Evolutionary conservation across 2,329 filamentous ascomycete genomes (phyloP), one percentile per base, ranked within the genome.

Genomic region (Phoma herbarum): DNA sequence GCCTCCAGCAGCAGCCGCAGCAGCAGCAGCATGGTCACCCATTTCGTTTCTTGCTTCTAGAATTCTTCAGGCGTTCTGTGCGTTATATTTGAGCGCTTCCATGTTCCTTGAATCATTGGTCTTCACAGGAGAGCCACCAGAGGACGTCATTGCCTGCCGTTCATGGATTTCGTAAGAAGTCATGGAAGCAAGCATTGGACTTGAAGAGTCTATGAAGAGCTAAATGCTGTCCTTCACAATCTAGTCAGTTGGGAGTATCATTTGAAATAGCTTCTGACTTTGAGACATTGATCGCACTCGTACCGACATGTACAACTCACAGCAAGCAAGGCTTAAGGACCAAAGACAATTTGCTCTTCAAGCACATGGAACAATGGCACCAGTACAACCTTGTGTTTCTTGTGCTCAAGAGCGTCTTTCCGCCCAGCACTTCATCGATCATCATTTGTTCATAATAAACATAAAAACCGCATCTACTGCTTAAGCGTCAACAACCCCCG

Each of bases 401-500:
- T 14, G 20, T 52, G 23, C 35, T 48, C 22, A 4, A 8, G 33
- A 20, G 47, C 41, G 12, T 58, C 39, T 22, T 18, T 33, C 12
- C 51, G 42, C 25, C 33, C 25, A 31, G 20, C 37, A 55, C 37
- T 43, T 48, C n/a, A 33, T 55, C 12, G 33, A 11, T 48, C 26
- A 26, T 48, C 37, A 43, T 48, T 43, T 16, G 9, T 25, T 10
- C 22, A 7, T 31, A 33, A 20, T 25, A 33, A 42, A 29, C 11
- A 16, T 9, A 16, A 16, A 14, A n/a, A 35, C 16, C 23, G 14
- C 37, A 39, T 54, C 39, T 60, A 60, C 55, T 59, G 48, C 57
- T 52, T 18, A 26, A 53, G 14, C 64, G 74, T 79, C 73, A 88
- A 75, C 68, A 92, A 81, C 0, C 88, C 89, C 81, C 91, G 86